Conservation (phyloP, 2,329 filamentous ascomycete genomes). For the Gnomoniopsis sp. region DNA sequence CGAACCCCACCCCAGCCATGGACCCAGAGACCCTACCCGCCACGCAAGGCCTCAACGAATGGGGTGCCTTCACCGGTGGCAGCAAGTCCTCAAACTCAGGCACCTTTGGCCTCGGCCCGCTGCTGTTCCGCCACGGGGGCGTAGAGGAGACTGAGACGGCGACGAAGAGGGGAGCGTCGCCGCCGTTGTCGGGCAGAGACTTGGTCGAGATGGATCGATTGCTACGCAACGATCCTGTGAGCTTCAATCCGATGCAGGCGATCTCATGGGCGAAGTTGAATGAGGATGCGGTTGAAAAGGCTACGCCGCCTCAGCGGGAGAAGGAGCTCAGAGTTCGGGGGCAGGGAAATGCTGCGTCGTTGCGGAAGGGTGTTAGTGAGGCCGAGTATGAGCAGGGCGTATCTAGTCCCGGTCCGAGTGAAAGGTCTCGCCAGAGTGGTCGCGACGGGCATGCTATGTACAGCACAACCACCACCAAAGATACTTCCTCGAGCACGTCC, state of each 20-base stretch:
- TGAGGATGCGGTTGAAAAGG: not conserved
- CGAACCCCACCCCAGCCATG: not conserved
- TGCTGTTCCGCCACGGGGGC: conserved; percentile 1
- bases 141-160: not conserved
- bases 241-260: conserved; percentile 17
- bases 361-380: not conserved
- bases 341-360: not conserved
- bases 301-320: not conserved
- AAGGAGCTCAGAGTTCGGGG: not conserved
- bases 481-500: not conserved
- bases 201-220: conserved; percentile 9
- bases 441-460: not conserved
- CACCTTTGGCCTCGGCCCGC: conserved; percentile 12
- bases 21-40: conserved; percentile 4
- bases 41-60: conserved; percentile 11
- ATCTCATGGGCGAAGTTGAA: conserved; percentile 15
- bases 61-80: conserved; percentile 8
- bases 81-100: not conserved
- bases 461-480: not conserved
- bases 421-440: not conserved
- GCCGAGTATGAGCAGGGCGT: not conserved
- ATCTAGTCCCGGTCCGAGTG: not conserved
- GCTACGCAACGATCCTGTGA: conserved; percentile 15
- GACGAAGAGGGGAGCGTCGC: not conserved
- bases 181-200: not conserved